Evolutionary conservation across 371 early-diverging fungal genomes (phyloP), one percentile per base, ranked within the genome.

Genomic region (Paraphysoderma sedebokerense): DNA sequence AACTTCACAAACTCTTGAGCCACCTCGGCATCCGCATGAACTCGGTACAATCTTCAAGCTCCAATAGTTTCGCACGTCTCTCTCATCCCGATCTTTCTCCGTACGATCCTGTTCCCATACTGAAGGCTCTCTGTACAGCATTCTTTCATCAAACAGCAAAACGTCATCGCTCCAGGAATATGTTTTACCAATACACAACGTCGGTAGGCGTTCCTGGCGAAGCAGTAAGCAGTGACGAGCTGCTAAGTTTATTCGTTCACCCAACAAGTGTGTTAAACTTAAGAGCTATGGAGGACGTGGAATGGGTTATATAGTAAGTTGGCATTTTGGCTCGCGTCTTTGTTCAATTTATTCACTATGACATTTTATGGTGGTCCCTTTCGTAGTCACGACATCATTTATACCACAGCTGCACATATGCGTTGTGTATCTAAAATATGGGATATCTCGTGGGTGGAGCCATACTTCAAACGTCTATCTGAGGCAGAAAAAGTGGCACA

Each of bases 71-170:
- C n/a, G n/a, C n/a, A n/a, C n/a, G n/a, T n/a, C n/a, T n/a, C n/a
- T n/a, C n/a, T 35, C 12, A 19, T 13, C 48, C 8, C 20, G 37
- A 15, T 22, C 27, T 27, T 15, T 44, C 32, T 28, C 37, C 24
- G 39, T 22, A 37, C 28, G 73, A 73, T 58, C 63, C 60, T 24
- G 67, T 61, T 3, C 76, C 71, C n/a, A 73, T 81, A 19, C 55
- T 76, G n/a, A 62, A 72, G 44, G 60, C 85, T 0, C 68, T 88
- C 41, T 69, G 79, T 44, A 61, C 77, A 3, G 87, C 80, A 0
- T 85, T 81, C 51, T 86, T 72, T 38, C 63, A 72, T 30, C 77
- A 89, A 51, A 63, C 81, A 3, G 82, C 86, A 26, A 82, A 83
- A 56, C 75, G 77, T 32, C 81, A 78, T 34, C 57, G 69, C 1